These are phyloP conservation scores for Uronychia binucleata DNA, from an alignment of 73 alveolate species.

Conservation along the genomic window DNA sequence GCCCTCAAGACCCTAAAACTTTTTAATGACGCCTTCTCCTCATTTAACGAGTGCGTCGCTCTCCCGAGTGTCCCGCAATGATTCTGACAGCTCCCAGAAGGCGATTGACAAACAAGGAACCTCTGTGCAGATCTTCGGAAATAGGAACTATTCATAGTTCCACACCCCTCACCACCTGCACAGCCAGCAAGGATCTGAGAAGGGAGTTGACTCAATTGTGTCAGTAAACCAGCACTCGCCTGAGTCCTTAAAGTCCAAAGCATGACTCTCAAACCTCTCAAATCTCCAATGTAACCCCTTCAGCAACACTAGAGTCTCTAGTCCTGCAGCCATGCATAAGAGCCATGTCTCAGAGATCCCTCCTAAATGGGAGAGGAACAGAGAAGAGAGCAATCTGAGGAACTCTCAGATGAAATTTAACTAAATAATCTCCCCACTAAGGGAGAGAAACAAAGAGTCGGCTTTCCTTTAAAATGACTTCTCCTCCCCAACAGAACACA, in stretches of 20 bases:
- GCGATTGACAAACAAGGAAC: no score
- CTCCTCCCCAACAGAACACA: background rate
- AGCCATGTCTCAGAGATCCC: no score
- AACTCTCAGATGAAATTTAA: background rate
- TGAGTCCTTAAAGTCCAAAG: background rate
- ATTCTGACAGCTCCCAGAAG: no score
- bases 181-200: no score
- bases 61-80: no score
- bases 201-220: no score
- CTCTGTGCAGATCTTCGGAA: no score
- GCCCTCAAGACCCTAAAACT: no score
- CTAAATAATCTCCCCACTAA: background rate
- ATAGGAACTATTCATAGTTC: no score
- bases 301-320: background rate
- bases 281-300: background rate
- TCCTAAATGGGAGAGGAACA: no score
- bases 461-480: background rate
- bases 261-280: background rate
- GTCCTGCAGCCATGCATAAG: background rate
- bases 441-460: background rate
- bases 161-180: no score
- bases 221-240: no score
- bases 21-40: background rate
- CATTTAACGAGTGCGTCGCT: background rate
- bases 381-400: background rate